A percentile compares a stretch with the other conserved stretches of the same genome.
phyloP scores from a whole-genome alignment of 2,329 filamentous ascomycete genomes.

The Aspergillus alliaceus region DNA sequence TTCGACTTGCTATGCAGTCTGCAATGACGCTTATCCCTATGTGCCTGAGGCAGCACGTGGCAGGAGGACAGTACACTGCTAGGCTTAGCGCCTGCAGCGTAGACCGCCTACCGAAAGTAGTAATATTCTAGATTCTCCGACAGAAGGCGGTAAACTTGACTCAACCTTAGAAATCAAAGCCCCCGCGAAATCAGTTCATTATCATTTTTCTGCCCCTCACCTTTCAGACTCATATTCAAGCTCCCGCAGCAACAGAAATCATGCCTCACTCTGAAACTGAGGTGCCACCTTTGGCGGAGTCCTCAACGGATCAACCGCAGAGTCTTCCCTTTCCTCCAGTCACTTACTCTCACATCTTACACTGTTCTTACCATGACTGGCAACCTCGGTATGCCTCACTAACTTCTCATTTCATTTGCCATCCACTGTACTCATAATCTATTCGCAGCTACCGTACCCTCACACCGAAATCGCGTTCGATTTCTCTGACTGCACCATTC shows the following conservation, averaged over 20 bases:
- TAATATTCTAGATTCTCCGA: neutral
- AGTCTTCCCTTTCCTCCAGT: conserved; percentile 75
- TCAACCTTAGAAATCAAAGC: conserved; percentile 7
- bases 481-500: conserved; percentile 74
- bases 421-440: conserved; percentile 10
- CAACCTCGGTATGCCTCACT: conserved; percentile 63
- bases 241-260: neutral
- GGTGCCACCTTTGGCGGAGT: conserved; percentile 9
- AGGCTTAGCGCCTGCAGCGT: neutral
- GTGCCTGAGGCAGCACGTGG: conserved; percentile 24
- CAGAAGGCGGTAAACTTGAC: neutral
- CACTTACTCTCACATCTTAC: conserved; percentile 80
- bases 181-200: neutral
- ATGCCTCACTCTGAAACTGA: conserved; percentile 34
- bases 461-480: conserved; percentile 81
- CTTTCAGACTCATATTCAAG: neutral
- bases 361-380: conserved; percentile 94
- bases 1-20: conserved; percentile 2
- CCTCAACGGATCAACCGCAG: conserved; percentile 19
- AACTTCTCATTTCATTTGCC: neutral
- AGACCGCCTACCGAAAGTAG: neutral
- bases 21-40: conserved; percentile 2
- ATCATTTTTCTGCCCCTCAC: neutral
- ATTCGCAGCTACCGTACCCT: conserved; percentile 67
- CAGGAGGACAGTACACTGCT: neutral